phyloP scores from a whole-genome alignment of 2,329 filamentous ascomycete species.

The Curvularia eragrostidis region DNA sequence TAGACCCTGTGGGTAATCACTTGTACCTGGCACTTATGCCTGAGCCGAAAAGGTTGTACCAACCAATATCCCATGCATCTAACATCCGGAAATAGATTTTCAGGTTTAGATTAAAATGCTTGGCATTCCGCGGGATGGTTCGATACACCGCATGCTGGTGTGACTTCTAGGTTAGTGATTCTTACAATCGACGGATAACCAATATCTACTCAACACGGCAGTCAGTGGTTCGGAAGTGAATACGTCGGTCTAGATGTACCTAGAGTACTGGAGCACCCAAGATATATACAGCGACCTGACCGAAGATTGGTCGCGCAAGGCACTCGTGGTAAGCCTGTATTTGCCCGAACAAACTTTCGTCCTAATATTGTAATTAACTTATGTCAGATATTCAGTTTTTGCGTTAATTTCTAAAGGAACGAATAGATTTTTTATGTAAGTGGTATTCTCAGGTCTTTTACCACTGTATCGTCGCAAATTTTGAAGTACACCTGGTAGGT shows the following conservation, averaged over 20 bases:
- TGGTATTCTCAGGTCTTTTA: too few species aligned
- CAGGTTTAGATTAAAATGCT: neutral
- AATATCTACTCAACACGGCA: neutral
- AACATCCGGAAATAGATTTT: neutral
- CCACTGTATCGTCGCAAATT: too few species aligned
- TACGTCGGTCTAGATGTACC: neutral
- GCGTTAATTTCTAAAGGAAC: neutral
- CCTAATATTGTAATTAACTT: neutral
- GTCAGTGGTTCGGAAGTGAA: neutral
- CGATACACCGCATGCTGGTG: neutral
- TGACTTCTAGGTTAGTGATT: neutral
- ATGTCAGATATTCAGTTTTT: neutral
- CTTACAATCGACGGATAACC: neutral
- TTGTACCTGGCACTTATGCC: neutral
- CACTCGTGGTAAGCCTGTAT: too few species aligned
- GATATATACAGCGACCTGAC: too few species aligned
- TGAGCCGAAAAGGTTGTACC: neutral
- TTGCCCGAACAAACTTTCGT: too few species aligned
- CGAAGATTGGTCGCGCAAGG: too few species aligned
- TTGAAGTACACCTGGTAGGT: too few species aligned
- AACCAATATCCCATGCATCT: neutral
- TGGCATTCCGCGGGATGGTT: neutral
- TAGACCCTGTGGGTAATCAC: neutral
- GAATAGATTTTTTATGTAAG: neutral
- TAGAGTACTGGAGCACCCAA: neutral